phyloP scores from a whole-genome alignment of 2,329 filamentous ascomycete genomes.

The Xylariaceae sp. region DNA sequence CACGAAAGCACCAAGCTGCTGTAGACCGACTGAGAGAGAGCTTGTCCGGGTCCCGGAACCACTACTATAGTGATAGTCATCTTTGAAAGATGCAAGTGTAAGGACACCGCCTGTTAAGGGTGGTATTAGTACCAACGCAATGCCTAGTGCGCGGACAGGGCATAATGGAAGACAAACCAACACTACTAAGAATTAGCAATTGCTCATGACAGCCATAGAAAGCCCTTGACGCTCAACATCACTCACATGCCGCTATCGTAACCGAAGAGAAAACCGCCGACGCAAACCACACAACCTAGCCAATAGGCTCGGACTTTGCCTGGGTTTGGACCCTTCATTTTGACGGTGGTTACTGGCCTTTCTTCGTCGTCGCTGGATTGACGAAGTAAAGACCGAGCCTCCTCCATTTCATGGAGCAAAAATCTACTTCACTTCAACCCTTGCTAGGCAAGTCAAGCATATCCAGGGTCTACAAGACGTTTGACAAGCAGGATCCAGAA shows the following conservation, averaged over 20 bases:
- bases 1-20: constrained; percentile 43
- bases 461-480: constrained; percentile 9
- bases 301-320: constrained; percentile 56
- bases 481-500: constrained; percentile 15
- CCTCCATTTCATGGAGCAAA: constrained; percentile 24
- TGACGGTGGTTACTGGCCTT: background rate
- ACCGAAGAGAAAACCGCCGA: constrained; percentile 55
- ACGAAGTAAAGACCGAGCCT: constrained; percentile 26
- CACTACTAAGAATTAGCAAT: constrained; percentile 30
- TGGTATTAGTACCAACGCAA: constrained; percentile 12
- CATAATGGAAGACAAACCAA: constrained; percentile 29
- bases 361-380: constrained; percentile 14
- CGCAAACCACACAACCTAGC: constrained; percentile 57
- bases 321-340: constrained; percentile 37
- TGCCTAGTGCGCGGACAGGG: background rate
- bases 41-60: constrained; percentile 35
- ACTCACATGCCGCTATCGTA: constrained; percentile 50
- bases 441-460: background rate
- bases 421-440: constrained; percentile 15
- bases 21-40: constrained; percentile 41
- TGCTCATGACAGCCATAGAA: no score
- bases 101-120: constrained; percentile 40
- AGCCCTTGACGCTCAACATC: background rate
- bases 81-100: constrained; percentile 38
- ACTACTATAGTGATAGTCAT: constrained; percentile 38